Base-by-base conservation (phyloP, 371 early-diverging fungal species). In the Hamiltosporidium magnivora region DNA sequence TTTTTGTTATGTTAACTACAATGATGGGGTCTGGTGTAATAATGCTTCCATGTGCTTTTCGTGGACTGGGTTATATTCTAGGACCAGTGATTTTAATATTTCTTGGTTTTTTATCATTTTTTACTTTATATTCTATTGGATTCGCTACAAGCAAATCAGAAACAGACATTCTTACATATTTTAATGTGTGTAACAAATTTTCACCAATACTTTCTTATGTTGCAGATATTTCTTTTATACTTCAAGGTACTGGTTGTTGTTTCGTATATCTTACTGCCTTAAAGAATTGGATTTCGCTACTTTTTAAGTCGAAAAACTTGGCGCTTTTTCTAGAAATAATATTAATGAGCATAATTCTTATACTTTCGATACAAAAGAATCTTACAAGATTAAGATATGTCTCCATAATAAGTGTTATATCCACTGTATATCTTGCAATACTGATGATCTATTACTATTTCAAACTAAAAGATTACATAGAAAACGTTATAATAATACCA, bases 1-100 rank as follows among this genome's bases (percentile, higher is more conserved):
- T 58, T 38, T 60, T 76, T 60, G 59, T 71, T 12, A 64, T 80
- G 72, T 52, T 77, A 36, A 68, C 70, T 36, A 74, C 80, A 41
- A 75, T 75, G 61, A 67, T 80, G 63, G 80, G 80, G 1, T 67
- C 73, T 3, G 80, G 80, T 41, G 73, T 78, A 1, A 59, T 74
- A 12, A 72, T 71, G 25, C 68, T 80, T 56, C 78, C 78, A 0
- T 14, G 11, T 52, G 68, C 76, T 39, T 75, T 80, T 38, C 67
- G 69, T 14, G 40, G 56, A n/a, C 58, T 76, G 2, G 80, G 80
- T 61, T 77, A 75, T 60, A 3, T 64, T 49, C 11, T 58, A 36
- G 65, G 70, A 1, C 64, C 58, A 43, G 54, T 66, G 9, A 60
- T 71, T 49, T 60, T 80, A 1, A n/a, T 44, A 40, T 43, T 46